Evolutionary conservation across 2,329 filamentous ascomycete genomes (phyloP), one percentile per base, ranked within the genome.

Genomic region (Calonectria multiphialidica): DNA sequence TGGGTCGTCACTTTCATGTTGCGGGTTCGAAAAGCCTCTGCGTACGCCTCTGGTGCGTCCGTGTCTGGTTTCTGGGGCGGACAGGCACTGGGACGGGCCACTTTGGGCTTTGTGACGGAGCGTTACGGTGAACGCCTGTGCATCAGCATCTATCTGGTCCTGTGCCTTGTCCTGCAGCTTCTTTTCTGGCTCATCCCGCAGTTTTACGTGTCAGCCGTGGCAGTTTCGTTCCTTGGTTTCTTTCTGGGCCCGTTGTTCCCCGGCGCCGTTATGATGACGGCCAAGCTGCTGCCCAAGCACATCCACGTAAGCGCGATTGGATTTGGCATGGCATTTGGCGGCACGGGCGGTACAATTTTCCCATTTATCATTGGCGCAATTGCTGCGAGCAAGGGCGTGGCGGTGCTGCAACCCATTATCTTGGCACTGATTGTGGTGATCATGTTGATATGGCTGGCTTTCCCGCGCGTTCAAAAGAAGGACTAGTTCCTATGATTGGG

Each of bases 1-100:
- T 96, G 94, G 94, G 91, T 96, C 40, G 92, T 95, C 40, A 92
- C 91, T 0, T 95, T 96, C 81, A 95, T 96, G 93, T 90, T 94
- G 7, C 88, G 90, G 15, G 91, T 94, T 12, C 89, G 94, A 16
- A 84, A 92, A 7, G 93, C 91, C 1, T 87, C 84, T 2, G 83
- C 90, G 0, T 95, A 94, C 76, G 90, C 90, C 0, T 91, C 91
- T n/a, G 93, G 93, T 30, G 92, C 94, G 82, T 91, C 90, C 0
- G 91, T 90, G 0, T 94, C 93, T 0, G 94, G 93, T 0, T 96
- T 95, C 83, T 96, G 94, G 94, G 88, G 93, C n/a, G 94, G 94
- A 1, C 89, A 95, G 78, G 94, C 93, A 0, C 82, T 93, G 0
- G 94, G 94, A 0, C 87, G 94, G 1, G 85, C 95, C 0, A 81